Conservation (phyloP, 768 basidiomycete genomes). For the Amanita pallidorosea region DNA sequence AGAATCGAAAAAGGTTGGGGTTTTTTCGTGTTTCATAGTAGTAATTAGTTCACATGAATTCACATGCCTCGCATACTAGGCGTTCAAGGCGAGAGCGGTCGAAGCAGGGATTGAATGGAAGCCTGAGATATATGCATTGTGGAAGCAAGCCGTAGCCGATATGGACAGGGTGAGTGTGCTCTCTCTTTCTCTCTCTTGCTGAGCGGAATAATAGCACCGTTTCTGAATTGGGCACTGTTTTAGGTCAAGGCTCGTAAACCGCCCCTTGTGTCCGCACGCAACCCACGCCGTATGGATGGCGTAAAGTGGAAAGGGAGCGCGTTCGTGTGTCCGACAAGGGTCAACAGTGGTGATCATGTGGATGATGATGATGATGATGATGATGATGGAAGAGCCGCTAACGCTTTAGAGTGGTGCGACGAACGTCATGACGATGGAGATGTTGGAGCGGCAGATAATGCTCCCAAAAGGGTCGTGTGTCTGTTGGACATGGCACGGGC, state of each 20-base stretch:
- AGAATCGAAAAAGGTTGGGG: constrained; percentile 3
- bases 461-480: constrained; percentile 1
- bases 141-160: neutral
- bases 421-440: neutral
- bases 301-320: neutral
- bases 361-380: too few relatives aligned
- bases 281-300: constrained; percentile 6
- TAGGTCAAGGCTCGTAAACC: constrained; percentile 1
- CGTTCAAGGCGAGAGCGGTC: neutral
- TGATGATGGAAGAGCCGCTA: neutral
- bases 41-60: neutral
- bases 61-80: neutral
- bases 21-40: neutral
- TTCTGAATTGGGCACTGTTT: neutral
- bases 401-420: neutral
- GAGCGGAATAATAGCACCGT: neutral
- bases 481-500: constrained; percentile 4
- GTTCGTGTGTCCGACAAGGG: neutral
- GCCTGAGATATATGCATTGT: neutral
- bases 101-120: constrained; percentile 2
- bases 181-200: too few relatives aligned
- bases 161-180: neutral
- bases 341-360: neutral
- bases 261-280: constrained; percentile 1
- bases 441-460: neutral